Evolutionary conservation across 208 protist species (phyloP), one percentile per base, ranked within the genome.

Genomic region (Trypanosoma melophagium): DNA sequence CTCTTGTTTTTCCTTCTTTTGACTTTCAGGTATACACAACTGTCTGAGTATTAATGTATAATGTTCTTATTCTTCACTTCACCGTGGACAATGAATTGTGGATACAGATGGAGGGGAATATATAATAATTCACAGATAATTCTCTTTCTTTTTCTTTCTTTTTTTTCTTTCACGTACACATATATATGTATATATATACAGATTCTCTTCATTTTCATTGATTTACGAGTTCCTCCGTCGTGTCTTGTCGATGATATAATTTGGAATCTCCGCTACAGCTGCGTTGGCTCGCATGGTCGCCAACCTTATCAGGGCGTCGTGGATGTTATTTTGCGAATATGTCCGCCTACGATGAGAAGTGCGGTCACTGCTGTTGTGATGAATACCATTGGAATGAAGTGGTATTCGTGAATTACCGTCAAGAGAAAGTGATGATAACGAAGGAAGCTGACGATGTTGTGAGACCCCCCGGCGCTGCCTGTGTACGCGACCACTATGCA

Each of bases 201-300:
- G 0, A 56, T 45, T 1, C n/a, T 51, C 19, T 35, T 54, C 21
- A 51, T 22, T 17, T 38, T 9, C 24, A 44, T 45, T 19, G 42
- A 7, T 24, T 25, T 64, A 63, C 28, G 44, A 63, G 17, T 52
- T 64, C 19, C 42, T 3, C 19, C 59, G 51, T 16, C 51, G 50
- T 25, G 53, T 54, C 16, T 38, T 56, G 13, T 69, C 63, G 40
- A 40, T 41, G 21, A 53, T 69, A 8, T 44, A 22, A n/a, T n/a
- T 51, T 60, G 55, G 53, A 4, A 21, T 22, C 21, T 45, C 56
- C 35, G 28, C 22, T 10, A 54, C 10, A 13, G 55, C n/a, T 21
- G 65, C 19, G 42, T 60, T 51, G 1, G 17, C 14, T 38, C 41
- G 65, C 17, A 59, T 1, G 21, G 54, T 17, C 22, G 5, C 21